Evolutionary conservation across 306 rosid species (phyloP), one percentile per base, ranked within the genome.

Genomic region (Boehmeria nivea): DNA sequence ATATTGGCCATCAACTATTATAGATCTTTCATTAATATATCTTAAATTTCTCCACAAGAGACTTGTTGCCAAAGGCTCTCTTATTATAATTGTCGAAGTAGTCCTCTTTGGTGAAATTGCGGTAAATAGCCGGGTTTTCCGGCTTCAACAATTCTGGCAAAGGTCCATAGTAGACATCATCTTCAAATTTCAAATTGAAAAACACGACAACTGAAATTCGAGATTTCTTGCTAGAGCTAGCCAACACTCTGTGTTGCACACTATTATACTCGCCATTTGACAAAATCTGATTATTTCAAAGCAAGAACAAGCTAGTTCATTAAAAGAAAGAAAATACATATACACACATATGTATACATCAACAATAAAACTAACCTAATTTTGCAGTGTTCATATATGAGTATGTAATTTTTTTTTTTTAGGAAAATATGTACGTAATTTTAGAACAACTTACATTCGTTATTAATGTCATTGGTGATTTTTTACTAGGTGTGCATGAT

Each of bases 181-280:
- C 52, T 43, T 75, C 64, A 6, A 50, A 12, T 43, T 75, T 70
- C 8, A 3, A 1, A 37, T 70, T 76, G 31, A 61, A 71, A 51
- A 76, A 57, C 0, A 46, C 45, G 43, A 66, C 68, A 3, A 57
- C 3, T 3, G 74, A 70, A 3, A 71, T 76, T 44, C 74, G 58
- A 19, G 71, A 1, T 40, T 66, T 66, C 24, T 70, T 71, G 13
- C 34, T n/a, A 0, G 64, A 18, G 65, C 65, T 66, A 10, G 24
- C 51, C 51, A 45, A 19, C 51, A 45, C 51, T 45, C 26, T 45
- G 14, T 45, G 51, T 45, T 76, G 67, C 14, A 66, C 64, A 13
- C 81, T 66, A 15, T 25, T 62, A 27, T 76, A 76, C 52, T 61
- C 81, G 6, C 73, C 77, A 22, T 76, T 76, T 1, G 71, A 61